phyloP scores from a whole-genome alignment of 352 stramenopile genomes.

The Nothophytophthora sp. region DNA sequence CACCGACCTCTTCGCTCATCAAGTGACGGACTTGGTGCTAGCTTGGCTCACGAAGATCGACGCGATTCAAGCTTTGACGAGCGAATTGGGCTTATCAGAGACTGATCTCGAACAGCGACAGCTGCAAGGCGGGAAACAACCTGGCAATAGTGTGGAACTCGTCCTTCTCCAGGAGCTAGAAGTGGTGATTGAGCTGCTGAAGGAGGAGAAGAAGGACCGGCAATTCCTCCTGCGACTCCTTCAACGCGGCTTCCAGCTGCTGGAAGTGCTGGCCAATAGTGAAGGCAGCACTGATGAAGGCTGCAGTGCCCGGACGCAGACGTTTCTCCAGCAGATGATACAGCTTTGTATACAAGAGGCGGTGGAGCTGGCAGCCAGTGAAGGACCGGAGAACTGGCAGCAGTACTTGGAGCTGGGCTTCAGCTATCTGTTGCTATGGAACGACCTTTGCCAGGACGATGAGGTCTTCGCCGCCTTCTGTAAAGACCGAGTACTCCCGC shows the following conservation, averaged over 20 bases:
- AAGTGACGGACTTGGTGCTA: slow-evolving; percentile 51
- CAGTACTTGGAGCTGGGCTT: slow-evolving; percentile 44
- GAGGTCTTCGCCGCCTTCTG: slow-evolving; percentile 41
- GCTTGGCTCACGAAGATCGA: slow-evolving; percentile 55
- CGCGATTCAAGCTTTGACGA: slow-evolving; percentile 49
- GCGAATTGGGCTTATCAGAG: slow-evolving; percentile 67
- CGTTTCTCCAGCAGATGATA: slow-evolving; percentile 39
- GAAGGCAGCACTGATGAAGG: background rate
- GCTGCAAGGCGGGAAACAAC: slow-evolving; percentile 22
- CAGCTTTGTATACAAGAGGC: slow-evolving; percentile 40
- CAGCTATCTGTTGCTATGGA: slow-evolving; percentile 49
- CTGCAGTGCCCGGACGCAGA: slow-evolving; percentile 4
- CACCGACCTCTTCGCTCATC: slow-evolving; percentile 43
- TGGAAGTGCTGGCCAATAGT: slow-evolving; percentile 24
- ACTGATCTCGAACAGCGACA: slow-evolving; percentile 52
- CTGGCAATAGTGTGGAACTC: slow-evolving; percentile 29
- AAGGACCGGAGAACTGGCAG: slow-evolving; percentile 9
- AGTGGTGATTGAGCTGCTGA: slow-evolving; percentile 64
- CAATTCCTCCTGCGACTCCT: slow-evolving; percentile 57
- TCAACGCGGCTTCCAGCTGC: slow-evolving; percentile 58
- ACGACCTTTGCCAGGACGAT: slow-evolving; percentile 26
- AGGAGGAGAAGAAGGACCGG: slow-evolving; percentile 56
- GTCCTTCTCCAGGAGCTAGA: slow-evolving; percentile 64
- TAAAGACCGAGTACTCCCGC: slow-evolving; percentile 28
- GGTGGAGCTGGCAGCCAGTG: slow-evolving; percentile 1